Base-by-base conservation (phyloP, 2,329 filamentous ascomycete species). In the Botryotinia convoluta region DNA sequence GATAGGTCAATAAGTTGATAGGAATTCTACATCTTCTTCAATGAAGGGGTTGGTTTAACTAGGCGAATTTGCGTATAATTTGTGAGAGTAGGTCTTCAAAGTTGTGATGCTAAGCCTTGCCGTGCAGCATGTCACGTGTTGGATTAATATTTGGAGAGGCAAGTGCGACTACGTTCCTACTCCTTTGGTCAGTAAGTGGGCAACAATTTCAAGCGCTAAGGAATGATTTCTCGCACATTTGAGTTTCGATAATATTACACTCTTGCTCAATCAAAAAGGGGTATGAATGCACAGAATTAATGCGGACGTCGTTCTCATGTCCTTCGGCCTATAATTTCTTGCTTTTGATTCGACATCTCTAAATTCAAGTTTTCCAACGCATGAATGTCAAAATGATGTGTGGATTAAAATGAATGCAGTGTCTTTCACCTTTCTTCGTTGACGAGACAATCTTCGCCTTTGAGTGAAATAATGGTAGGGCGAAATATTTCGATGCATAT, bases 1-100 rank as follows among this genome's bases (percentile, higher is more conserved):
- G 10, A 68, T 68, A 42, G 61, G 16, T 63, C 16, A 39, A 63
- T 63, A 54, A 48, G 45, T 54, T 39, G 64, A 68, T 68, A 57
- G 35, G 18, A 68, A 68, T 68, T 68, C 16, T 68, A 68, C 7
- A 32, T 68, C 35, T 68, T 68, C 45, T 68, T 35, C 35, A 22
- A 54, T 32, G 45, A 54, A 54, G 45, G 64, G 16, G 22, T 14
- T 39, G 22, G 35, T 54, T 39, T 20, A 16, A 29, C 8, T 14
- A 39, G 64, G 45, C 45, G 26, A 39, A 54, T 54, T 1, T 37
- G 44, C 44, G 22, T 51, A 16, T 51, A 1, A 37, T 51, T 14
- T 37, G 61, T 44, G 39, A 35, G n/a, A 32, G 39, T 32, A 64
- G 4, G n/a, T 42, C 59, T 26, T 26, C 1, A 1, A 16, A 61